Evolutionary conservation across 2,329 filamentous ascomycete species (phyloP), one percentile per base, ranked within the genome.

Genomic region (Corinectria fuckeliana): DNA sequence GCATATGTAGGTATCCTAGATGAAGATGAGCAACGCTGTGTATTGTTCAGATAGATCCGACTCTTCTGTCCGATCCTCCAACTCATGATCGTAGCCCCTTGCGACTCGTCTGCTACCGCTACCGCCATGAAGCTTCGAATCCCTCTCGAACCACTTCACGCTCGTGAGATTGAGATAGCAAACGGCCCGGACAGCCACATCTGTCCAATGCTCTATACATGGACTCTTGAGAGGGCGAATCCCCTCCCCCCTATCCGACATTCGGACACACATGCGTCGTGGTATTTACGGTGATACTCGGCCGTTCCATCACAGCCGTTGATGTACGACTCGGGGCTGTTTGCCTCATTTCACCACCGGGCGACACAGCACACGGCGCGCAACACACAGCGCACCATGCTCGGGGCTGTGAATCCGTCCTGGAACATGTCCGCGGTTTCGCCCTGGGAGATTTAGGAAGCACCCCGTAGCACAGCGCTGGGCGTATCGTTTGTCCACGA

Each of bases 321-420:
- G 32, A 63, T 60, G 68, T 71, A 62, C 64, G 21, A 71, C 68
- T 42, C 10, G 39, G 50, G 58, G 32, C 60, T 67, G 68, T 71
- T 70, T 70, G 68, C 68, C 56, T 66, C 61, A 69, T 70, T 65
- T 67, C 63, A 62, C 63, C 25, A 36, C 44, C 50, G 53, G 54
- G 57, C 56, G 50, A 61, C 48, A 58, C 49, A 48, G 44, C 48
- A 61, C 60, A 61, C 53, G 50, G 39, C 16, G 41, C 38, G 50
- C 42, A 42, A 48, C 23, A 45, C 41, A 45, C 32, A 18, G n/a
- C 53, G 60, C 59, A 63, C 52, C 44, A 45, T n/a, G 34, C 26
- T 49, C 48, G 51, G 47, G 30, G 57, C 41, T 64, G 63, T 66
- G 58, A 26, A 32, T 50, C 55, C 41, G 52, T 58, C 47, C 49